Evolutionary conservation across 768 basidiomycete species (phyloP).

Genomic region (Collybia mongolica): DNA sequence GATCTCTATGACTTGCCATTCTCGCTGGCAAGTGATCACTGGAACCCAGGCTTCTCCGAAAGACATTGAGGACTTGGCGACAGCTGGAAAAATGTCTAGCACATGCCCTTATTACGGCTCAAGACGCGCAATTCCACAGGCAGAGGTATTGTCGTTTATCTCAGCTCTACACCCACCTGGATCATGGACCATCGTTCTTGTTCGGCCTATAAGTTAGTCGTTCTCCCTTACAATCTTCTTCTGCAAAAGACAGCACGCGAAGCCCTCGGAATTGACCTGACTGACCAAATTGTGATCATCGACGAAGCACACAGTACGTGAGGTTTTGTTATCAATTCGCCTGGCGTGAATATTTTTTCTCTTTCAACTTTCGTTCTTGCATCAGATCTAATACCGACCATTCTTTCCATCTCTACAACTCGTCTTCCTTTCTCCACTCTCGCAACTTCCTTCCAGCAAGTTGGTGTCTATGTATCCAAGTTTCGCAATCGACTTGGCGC

Average conservation of each 20-base stretch:
- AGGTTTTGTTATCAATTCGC: background rate
- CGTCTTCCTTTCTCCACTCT: slow-evolving; percentile 59
- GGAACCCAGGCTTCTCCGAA: slow-evolving; percentile 72
- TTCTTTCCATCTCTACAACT: slow-evolving; percentile 83
- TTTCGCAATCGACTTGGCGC: slow-evolving; percentile 79
- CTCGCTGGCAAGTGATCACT: background rate
- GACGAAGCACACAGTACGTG: slow-evolving; percentile 95
- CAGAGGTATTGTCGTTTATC: slow-evolving; percentile 56
- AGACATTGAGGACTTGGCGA: slow-evolving; percentile 92
- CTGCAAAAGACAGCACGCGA: slow-evolving; percentile 82
- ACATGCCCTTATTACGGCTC: slow-evolving; percentile 95
- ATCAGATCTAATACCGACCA: slow-evolving; percentile 83
- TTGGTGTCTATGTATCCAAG: slow-evolving; percentile 70
- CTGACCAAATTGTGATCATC: slow-evolving; percentile 82
- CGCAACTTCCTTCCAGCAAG: slow-evolving; percentile 65
- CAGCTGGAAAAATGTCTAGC: slow-evolving; percentile 60
- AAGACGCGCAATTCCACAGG: slow-evolving; percentile 82
- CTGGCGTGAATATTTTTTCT: background rate
- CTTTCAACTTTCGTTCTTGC: background rate
- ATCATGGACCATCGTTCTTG: background rate
- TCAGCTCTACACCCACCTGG: too few species aligned
- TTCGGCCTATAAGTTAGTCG: slow-evolving; percentile 61
- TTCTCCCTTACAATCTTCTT: slow-evolving; percentile 91
- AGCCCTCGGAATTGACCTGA: slow-evolving; percentile 82
- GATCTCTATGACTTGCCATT: background rate